phyloP scores from a whole-genome alignment of 2,329 filamentous ascomycete genomes.

The Westerdykella aurantiaca region DNA sequence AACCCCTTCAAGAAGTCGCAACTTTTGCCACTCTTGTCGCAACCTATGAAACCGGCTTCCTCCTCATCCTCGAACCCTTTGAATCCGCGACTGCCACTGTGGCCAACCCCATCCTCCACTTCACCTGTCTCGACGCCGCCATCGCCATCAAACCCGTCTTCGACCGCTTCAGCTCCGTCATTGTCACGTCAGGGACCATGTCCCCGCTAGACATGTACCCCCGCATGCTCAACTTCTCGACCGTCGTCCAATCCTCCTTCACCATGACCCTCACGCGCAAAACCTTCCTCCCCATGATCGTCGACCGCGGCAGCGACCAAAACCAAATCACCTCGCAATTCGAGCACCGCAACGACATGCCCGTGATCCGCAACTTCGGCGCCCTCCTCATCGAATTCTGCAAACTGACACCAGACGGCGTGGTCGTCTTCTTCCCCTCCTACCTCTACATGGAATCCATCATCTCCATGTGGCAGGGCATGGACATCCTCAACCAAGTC shows the following conservation, averaged over 20 bases:
- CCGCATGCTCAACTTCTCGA: conserved; percentile 91
- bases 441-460: conserved; percentile 99
- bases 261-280: conserved; percentile 89
- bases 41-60: conserved; percentile 93
- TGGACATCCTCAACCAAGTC: conserved; percentile 94
- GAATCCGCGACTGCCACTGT: conserved; percentile 94
- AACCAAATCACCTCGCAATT: conserved; percentile 89
- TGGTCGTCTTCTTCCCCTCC: conserved; percentile 99
- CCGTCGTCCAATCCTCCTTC: conserved; percentile 95
- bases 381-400: conserved; percentile 90
- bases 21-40: conserved; percentile 94
- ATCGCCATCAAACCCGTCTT: conserved; percentile 98
- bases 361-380: conserved; percentile 95
- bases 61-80: conserved; percentile 94
- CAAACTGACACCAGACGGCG: conserved; percentile 89
- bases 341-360: conserved; percentile 89
- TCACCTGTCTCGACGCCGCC: conserved; percentile 92
- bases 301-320: conserved; percentile 91
- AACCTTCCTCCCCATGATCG: conserved; percentile 97
- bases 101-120: conserved; percentile 93
- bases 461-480: conserved; percentile 98
- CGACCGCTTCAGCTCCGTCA: conserved; percentile 93
- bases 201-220: conserved; percentile 98
- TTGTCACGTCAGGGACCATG: conserved; percentile 96
- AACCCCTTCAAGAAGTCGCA: conserved; percentile 92